Percentiles rank a stretch among this genome's conserved stretches.
Conservation (phyloP, 2,329 filamentous ascomycete genomes). For the Stagonosporopsis rhizophila region DNA sequence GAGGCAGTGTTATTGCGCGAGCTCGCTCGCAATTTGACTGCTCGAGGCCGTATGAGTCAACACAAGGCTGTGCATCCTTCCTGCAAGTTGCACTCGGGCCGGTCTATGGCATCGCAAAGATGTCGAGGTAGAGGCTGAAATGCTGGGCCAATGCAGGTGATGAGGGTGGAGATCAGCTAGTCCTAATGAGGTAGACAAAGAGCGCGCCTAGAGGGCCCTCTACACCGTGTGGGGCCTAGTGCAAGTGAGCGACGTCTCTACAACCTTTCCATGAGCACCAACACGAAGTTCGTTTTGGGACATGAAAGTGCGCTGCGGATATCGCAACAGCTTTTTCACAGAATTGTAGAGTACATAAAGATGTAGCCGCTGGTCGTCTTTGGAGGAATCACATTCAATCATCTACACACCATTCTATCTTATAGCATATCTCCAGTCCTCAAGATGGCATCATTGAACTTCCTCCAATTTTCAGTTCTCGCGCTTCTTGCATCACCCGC, state of each 20-base stretch:
- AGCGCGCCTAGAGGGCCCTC: neutral
- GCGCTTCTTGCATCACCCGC: neutral
- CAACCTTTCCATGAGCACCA: neutral
- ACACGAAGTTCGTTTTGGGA: neutral
- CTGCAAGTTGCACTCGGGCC: neutral
- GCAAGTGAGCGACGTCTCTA: neutral
- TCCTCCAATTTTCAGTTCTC: neutral
- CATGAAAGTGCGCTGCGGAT: neutral
- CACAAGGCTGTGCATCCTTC: neutral
- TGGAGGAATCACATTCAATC: neutral
- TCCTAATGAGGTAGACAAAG: neutral
- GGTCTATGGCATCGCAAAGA: neutral
- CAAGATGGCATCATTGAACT: neutral
- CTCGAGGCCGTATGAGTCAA: neutral
- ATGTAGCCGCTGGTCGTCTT: neutral
- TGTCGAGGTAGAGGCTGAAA: neutral
- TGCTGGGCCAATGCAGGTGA: neutral
- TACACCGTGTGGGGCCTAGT: neutral
- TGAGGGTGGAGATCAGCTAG: neutral
- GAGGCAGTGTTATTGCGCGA: constrained; percentile 7
- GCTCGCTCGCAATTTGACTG: neutral
- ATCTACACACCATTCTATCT: neutral
- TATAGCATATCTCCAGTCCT: neutral
- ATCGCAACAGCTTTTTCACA: neutral
- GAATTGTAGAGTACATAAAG: neutral